A percentile compares a stretch with the other conserved stretches of the same genome.
phyloP scores from a whole-genome alignment of 208 protist species.

The Leptomonas pyrrhocoris region DNA sequence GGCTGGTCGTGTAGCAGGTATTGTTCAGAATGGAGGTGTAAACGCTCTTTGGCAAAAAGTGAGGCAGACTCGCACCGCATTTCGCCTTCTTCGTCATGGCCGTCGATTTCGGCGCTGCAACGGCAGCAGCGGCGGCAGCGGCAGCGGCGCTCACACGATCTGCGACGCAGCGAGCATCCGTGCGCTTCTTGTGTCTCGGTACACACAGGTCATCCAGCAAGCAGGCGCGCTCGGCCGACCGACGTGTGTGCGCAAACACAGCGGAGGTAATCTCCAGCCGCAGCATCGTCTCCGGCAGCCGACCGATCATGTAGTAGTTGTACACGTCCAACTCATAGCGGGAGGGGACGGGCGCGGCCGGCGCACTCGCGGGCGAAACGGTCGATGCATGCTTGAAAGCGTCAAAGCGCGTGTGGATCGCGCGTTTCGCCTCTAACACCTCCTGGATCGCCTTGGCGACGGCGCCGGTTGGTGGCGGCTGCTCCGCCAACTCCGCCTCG shows the following conservation, averaged over 20 bases:
- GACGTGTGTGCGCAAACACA: conserved; percentile 22
- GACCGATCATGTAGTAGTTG: conserved; percentile 53
- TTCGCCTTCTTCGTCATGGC: not conserved
- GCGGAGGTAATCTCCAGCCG: conserved; percentile 48
- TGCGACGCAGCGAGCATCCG: not conserved
- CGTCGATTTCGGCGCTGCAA: not conserved
- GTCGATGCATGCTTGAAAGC: not conserved
- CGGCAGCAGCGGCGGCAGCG: not conserved
- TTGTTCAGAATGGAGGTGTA: conserved; percentile 62
- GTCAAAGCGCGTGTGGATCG: conserved; percentile 7
- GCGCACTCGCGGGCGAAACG: not conserved
- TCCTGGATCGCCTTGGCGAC: conserved; percentile 5
- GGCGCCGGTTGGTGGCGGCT: conserved; percentile 4
- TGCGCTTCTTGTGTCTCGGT: not conserved
- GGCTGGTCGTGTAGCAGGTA: conserved; percentile 66
- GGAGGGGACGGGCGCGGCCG: not conserved
- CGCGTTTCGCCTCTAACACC: conserved; percentile 12
- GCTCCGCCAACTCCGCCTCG: conserved; percentile 40
- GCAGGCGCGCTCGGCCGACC: conserved; percentile 25
- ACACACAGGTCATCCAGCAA: conserved; percentile 31
- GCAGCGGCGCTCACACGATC: not conserved
- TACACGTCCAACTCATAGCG: conserved; percentile 53
- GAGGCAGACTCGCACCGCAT: conserved; percentile 17
- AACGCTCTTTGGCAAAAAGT: conserved; percentile 42
- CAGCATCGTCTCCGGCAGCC: conserved; percentile 58